Evolutionary conservation across 2,329 filamentous ascomycete species (phyloP).

Genomic region (Colletotrichum filicis): DNA sequence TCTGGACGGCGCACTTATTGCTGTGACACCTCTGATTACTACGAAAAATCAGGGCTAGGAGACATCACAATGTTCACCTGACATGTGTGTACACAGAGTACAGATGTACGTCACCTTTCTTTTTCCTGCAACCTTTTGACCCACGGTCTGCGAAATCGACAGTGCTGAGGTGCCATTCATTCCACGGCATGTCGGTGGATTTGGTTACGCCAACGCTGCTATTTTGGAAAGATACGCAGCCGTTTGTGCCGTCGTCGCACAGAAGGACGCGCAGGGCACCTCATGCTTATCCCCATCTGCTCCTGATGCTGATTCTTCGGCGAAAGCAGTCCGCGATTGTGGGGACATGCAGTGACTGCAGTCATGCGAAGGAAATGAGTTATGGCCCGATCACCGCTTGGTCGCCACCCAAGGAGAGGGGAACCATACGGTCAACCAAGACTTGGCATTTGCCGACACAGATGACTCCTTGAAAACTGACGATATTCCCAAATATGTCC

Average conservation of each 20-base stretch:
- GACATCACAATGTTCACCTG: not conserved
- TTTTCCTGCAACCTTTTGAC: not conserved
- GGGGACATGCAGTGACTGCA: conserved; percentile 5
- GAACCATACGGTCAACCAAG: not conserved
- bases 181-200: not conserved
- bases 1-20: not conserved
- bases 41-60: not conserved
- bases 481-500: conserved; percentile 13
- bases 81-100: not conserved
- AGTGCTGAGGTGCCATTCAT: not conserved
- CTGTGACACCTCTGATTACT: not conserved
- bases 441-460: not conserved
- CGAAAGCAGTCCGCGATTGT: not conserved
- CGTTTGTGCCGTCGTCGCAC: conserved; percentile 13
- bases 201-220: conserved; percentile 2
- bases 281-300: conserved; percentile 9
- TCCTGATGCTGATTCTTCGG: conserved; percentile 9
- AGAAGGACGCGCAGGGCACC: conserved; percentile 13
- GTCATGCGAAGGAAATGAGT: conserved; percentile 22
- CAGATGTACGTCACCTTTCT: not conserved
- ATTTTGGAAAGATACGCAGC: conserved; percentile 16
- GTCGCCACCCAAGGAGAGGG: conserved; percentile 1
- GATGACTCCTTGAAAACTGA: conserved; percentile 16
- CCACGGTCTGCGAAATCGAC: conserved; percentile 1
- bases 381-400: conserved; percentile 6